Evolutionary conservation across 768 basidiomycete genomes (phyloP).

Genomic region (Termitomyces sp.): DNA sequence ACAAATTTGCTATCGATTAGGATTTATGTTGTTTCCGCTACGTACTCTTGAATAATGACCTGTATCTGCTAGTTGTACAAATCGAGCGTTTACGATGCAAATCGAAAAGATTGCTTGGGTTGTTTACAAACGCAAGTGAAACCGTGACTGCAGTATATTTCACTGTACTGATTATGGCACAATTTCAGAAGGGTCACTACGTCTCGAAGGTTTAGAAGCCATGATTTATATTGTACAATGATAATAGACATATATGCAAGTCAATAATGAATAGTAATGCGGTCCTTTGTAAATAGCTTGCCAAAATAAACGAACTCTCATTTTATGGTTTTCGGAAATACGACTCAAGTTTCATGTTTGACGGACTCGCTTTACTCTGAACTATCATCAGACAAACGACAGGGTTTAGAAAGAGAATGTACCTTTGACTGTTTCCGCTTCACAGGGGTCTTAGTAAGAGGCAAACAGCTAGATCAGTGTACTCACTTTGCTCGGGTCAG

Average conservation of each 20-base stretch:
- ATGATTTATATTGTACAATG: not conserved
- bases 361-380: not conserved
- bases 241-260: not conserved
- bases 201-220: too few species aligned
- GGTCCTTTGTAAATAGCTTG: too few species aligned
- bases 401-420: not conserved
- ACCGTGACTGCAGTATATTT: too few species aligned
- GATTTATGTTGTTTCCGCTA: not conserved
- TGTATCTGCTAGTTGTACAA: slow-evolving; percentile 9
- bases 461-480: too few species aligned
- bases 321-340: not conserved
- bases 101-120: too few species aligned
- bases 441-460: not conserved
- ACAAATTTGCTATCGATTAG: not conserved
- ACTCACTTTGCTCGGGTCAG: slow-evolving; percentile 4
- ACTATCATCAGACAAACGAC: not conserved
- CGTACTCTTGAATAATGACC: slow-evolving; percentile 1
- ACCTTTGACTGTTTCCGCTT: slow-evolving; percentile 2
- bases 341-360: slow-evolving; percentile 4
- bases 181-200: too few species aligned
- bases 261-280: not conserved
- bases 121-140: too few species aligned
- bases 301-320: not conserved
- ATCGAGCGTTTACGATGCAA: not conserved
- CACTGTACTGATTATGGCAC: too few species aligned